Conservation (phyloP, 306 rosid species). For the Sphenostylis stenocarpa region DNA sequence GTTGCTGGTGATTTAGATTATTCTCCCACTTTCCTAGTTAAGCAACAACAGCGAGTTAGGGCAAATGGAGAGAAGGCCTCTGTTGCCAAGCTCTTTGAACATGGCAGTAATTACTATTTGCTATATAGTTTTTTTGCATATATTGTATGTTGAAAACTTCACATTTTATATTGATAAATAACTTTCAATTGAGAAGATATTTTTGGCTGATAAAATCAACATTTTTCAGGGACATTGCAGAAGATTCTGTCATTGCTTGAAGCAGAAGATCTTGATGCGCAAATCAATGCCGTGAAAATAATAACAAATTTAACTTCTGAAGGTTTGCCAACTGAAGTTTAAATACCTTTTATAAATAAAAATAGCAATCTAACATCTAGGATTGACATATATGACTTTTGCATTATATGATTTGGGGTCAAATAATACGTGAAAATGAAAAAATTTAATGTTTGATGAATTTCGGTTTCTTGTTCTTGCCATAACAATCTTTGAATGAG, state of each 20-base stretch:
- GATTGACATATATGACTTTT: background rate
- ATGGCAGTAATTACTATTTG: conserved; percentile 46
- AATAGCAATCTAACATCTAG: background rate
- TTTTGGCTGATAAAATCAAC: conserved; percentile 26
- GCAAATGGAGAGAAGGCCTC: conserved; percentile 73
- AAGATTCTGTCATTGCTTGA: conserved; percentile 86
- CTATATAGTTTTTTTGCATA: conserved; percentile 11
- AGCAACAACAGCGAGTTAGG: conserved; percentile 51
- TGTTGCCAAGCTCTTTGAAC: conserved; percentile 80
- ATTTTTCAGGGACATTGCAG: conserved; percentile 73
- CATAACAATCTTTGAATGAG: background rate
- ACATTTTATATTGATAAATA: conserved; percentile 15
- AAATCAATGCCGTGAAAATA: conserved; percentile 81
- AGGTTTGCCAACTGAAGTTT: conserved; percentile 50
- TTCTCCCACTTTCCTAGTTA: conserved; percentile 56
- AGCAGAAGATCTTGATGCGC: conserved; percentile 75
- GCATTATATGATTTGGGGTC: background rate
- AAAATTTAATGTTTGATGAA: no score
- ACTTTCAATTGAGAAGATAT: background rate
- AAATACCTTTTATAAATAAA: background rate
- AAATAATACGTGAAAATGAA: background rate
- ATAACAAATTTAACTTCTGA: conserved; percentile 93
- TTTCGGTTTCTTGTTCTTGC: background rate
- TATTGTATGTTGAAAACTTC: background rate
- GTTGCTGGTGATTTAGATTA: conserved; percentile 44